These are phyloP conservation scores for Dendrobium huoshanense DNA, from an alignment of 106 monocot genomes.

Conservation along the genomic window DNA sequence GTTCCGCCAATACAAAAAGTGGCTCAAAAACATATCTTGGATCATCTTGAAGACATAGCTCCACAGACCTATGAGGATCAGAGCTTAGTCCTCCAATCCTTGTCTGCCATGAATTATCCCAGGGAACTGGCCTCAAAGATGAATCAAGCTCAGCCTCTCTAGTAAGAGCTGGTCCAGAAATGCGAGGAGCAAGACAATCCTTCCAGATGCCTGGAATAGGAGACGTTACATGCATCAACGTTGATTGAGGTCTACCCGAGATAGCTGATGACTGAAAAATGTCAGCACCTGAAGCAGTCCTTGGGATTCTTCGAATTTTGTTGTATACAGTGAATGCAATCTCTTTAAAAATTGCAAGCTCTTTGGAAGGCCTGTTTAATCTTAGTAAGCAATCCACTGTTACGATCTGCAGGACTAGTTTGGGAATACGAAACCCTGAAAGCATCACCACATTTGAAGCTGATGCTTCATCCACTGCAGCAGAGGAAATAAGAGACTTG, in stretches of 20 bases:
- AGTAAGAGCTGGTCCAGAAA: constrained; percentile 42
- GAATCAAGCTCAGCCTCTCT: constrained; percentile 73
- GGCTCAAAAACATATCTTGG: constrained; percentile 80
- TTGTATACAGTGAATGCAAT: constrained; percentile 95
- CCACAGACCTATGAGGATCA: constrained; percentile 40
- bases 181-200: constrained; percentile 65
- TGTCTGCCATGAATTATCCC: constrained; percentile 81
- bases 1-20: constrained; percentile 83
- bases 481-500: constrained; percentile 45
- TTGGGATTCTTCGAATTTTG: constrained; percentile 66
- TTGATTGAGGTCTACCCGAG: constrained; percentile 43
- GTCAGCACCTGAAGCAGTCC: constrained; percentile 36
- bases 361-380: constrained; percentile 44
- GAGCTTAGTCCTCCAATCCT: constrained; percentile 32
- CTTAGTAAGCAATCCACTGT: constrained; percentile 68
- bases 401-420: constrained; percentile 81
- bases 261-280: constrained; percentile 25
- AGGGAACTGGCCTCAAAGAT: constrained; percentile 45
- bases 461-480: constrained; percentile 63
- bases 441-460: constrained; percentile 67
- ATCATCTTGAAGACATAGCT: constrained; percentile 53
- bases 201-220: constrained; percentile 79
- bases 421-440: constrained; percentile 81
- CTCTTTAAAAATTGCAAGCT: constrained; percentile 76
- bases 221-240: constrained; percentile 61